Conservation (phyloP, 441 rosid genomes). For the Arabidopsis lyrata region DNA sequence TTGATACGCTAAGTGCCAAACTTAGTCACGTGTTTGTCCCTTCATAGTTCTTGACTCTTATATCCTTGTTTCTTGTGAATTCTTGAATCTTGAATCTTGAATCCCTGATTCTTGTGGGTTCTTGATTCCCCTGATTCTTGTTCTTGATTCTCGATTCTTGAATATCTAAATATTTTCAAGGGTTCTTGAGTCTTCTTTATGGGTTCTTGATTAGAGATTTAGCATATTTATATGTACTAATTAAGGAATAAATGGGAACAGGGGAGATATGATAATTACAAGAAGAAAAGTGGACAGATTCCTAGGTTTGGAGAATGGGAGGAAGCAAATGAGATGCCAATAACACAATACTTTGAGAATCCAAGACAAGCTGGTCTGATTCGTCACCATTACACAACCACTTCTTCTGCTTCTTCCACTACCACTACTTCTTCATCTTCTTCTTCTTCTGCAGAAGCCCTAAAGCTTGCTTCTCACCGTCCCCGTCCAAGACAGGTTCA, state of each 20-base stretch:
- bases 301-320: slow-evolving; percentile 84
- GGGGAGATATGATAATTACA: slow-evolving; percentile 44
- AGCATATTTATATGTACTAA: slow-evolving; percentile 11
- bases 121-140: slow-evolving; percentile 3
- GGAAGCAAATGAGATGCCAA: slow-evolving; percentile 67
- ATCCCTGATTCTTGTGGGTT: background rate
- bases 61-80: slow-evolving; percentile 1
- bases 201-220: slow-evolving; percentile 22
- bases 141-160: slow-evolving; percentile 2
- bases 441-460: slow-evolving; percentile 70
- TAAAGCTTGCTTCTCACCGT: slow-evolving; percentile 46
- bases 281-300: slow-evolving; percentile 65
- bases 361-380: slow-evolving; percentile 76
- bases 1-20: slow-evolving; percentile 30
- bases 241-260: slow-evolving; percentile 21
- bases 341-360: slow-evolving; percentile 76
- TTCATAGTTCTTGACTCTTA: slow-evolving; percentile 21
- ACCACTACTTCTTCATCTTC: slow-evolving; percentile 37
- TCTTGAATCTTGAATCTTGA: slow-evolving; percentile 6
- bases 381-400: slow-evolving; percentile 48
- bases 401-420: slow-evolving; percentile 37
- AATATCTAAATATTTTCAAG: no score
- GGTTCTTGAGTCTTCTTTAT: background rate
- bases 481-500: slow-evolving; percentile 56
- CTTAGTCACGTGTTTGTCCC: slow-evolving; percentile 30